These are phyloP conservation scores for Primulina tabacum DNA, from an alignment of 257 asterid genomes.

Conservation along the genomic window DNA sequence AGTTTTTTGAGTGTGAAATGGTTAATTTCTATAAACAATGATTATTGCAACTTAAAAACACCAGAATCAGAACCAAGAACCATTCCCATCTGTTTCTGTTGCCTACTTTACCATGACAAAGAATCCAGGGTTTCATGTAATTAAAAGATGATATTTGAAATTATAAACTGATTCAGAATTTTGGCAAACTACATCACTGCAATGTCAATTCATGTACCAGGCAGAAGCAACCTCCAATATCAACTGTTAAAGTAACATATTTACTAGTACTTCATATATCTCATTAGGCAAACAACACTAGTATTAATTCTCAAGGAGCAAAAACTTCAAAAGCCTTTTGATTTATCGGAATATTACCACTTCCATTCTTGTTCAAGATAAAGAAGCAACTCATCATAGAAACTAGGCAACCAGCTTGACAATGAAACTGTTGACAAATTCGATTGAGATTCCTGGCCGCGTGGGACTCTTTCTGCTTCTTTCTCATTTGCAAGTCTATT, in stretches of 20 bases:
- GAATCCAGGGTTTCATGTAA: not conserved
- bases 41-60: slow-evolving; percentile 17
- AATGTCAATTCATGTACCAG: slow-evolving; percentile 6
- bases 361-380: slow-evolving; percentile 99
- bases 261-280: slow-evolving; percentile 13
- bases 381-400: slow-evolving; percentile 89
- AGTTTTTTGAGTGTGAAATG: slow-evolving; percentile 18
- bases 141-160: not conserved
- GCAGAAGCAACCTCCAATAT: slow-evolving; percentile 20
- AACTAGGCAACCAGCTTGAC: slow-evolving; percentile 84
- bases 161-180: not conserved
- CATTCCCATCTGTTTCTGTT: slow-evolving; percentile 4
- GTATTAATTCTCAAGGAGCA: not conserved
- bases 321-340: not conserved
- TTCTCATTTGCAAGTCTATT: slow-evolving; percentile 66
- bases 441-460: slow-evolving; percentile 46
- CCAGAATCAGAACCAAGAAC: slow-evolving; percentile 13
- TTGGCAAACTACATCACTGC: not conserved
- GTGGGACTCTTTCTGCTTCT: slow-evolving; percentile 52
- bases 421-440: slow-evolving; percentile 42
- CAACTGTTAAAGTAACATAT: slow-evolving; percentile 6
- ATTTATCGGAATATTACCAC: slow-evolving; percentile 52
- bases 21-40: slow-evolving; percentile 10
- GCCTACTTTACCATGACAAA: not conserved
- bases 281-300: slow-evolving; percentile 14